A percentile compares a stretch with the other conserved stretches of the same genome.
These are phyloP conservation scores for Irpex sp. DNA, from an alignment of 1,284 basidiomycete genomes.

Conservation along the genomic window DNA sequence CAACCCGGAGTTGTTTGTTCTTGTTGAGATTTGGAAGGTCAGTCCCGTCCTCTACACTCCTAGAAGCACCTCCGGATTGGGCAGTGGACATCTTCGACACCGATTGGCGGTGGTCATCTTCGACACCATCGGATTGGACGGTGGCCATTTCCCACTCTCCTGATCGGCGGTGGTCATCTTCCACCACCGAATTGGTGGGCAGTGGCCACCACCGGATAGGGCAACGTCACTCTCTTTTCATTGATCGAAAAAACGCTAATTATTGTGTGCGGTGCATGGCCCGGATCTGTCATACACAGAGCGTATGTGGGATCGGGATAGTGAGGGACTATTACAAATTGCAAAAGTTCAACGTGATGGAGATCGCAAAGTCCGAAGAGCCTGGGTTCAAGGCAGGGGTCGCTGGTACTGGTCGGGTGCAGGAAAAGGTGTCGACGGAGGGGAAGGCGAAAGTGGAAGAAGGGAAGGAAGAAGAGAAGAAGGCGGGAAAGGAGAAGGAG, in stretches of 20 bases:
- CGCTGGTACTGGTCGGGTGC: conserved; percentile 4
- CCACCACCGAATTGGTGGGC: too few relatives aligned
- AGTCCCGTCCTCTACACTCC: conserved; percentile 8
- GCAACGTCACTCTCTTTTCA: too few relatives aligned
- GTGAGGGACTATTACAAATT: conserved; percentile 67
- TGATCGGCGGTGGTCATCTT: too few relatives aligned
- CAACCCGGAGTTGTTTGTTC: conserved; percentile 65
- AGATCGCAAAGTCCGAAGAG: conserved; percentile 45
- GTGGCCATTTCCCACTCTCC: too few relatives aligned
- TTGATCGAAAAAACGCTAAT: too few relatives aligned
- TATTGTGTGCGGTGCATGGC: too few relatives aligned
- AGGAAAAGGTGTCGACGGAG: not conserved
- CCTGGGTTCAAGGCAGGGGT: conserved; percentile 17
- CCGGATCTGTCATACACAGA: conserved; percentile 35
- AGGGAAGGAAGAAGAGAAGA: conserved; percentile 1
- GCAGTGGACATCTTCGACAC: too few relatives aligned
- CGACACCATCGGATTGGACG: too few relatives aligned
- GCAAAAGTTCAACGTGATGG: conserved; percentile 74
- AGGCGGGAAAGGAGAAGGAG: not conserved
- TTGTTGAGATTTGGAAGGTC: conserved; percentile 82
- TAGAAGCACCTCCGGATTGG: too few relatives aligned
- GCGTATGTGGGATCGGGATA: conserved; percentile 67
- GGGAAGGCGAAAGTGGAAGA: too few relatives aligned
- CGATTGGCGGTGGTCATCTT: too few relatives aligned
- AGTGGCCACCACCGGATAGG: too few relatives aligned